Conservation (phyloP, 2,329 filamentous ascomycete species). For the Cercospora janseana region DNA sequence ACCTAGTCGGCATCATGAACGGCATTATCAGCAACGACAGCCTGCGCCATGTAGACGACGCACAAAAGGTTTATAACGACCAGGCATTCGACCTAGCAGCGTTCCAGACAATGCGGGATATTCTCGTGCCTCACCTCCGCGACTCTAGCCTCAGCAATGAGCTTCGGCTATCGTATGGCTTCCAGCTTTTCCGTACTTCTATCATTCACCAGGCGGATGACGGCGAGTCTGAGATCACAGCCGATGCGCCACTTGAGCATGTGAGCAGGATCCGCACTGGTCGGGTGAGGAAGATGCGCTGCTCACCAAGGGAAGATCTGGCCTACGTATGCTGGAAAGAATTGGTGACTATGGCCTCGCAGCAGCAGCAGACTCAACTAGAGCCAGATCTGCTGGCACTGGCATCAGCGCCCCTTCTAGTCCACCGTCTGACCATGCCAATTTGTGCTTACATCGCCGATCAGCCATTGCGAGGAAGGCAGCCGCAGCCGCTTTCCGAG, state of each 20-base stretch:
- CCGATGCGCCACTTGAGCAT: conserved; percentile 56
- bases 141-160: conserved; percentile 62
- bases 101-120: conserved; percentile 65
- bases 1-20: conserved; percentile 39
- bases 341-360: conserved; percentile 50
- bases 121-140: conserved; percentile 74
- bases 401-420: conserved; percentile 74
- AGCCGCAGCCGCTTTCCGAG: conserved; percentile 83
- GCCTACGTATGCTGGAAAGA: conserved; percentile 78
- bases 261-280: conserved; percentile 68
- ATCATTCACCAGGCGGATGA: conserved; percentile 67
- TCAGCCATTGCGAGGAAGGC: conserved; percentile 81
- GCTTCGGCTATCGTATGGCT: conserved; percentile 67
- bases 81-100: conserved; percentile 77
- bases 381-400: conserved; percentile 64
- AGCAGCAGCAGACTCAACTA: conserved; percentile 29
- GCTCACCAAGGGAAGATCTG: conserved; percentile 67
- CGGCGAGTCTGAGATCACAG: conserved; percentile 54
- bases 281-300: conserved; percentile 66
- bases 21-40: conserved; percentile 42
- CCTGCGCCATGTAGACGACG: conserved; percentile 33
- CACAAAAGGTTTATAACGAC: conserved; percentile 57
- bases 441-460: conserved; percentile 86
- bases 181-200: conserved; percentile 76
- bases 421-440: conserved; percentile 75